Conservation (phyloP, 148 eudicot species). For the Silene latifolia region DNA sequence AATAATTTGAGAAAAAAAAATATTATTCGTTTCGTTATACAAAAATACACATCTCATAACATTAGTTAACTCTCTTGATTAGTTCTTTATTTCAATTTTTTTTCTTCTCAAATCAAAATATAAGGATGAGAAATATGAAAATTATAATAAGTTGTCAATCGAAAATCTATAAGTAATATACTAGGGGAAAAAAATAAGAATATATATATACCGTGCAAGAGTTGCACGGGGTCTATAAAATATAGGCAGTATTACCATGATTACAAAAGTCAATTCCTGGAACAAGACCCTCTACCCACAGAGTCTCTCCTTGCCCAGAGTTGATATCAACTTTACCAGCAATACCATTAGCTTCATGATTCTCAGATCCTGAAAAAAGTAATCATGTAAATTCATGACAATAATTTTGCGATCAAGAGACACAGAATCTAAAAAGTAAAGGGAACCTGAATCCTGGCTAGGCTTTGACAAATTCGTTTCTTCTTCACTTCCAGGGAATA, state of each 20-base stretch:
- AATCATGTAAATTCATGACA: slow-evolving; percentile 10
- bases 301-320: slow-evolving; percentile 52
- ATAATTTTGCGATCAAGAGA: slow-evolving; percentile 8
- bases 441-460: slow-evolving; percentile 13
- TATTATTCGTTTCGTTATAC: too few species aligned
- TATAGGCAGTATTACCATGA: slow-evolving; percentile 54
- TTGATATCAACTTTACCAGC: slow-evolving; percentile 27
- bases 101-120: too few species aligned
- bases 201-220: too few species aligned
- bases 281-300: slow-evolving; percentile 95
- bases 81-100: too few species aligned
- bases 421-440: background rate
- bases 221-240: background rate
- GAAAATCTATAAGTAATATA: too few species aligned
- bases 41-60: too few species aligned
- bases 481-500: slow-evolving; percentile 50
- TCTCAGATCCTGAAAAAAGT: slow-evolving; percentile 30
- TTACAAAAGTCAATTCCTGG: slow-evolving; percentile 99
- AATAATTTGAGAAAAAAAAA: background rate
- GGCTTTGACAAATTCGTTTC: slow-evolving; percentile 26
- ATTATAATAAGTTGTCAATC: too few species aligned
- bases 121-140: too few species aligned
- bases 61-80: too few species aligned
- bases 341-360: slow-evolving; percentile 21
- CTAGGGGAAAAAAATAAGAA: too few species aligned